Evolutionary conservation across 345 rosid genomes (phyloP), one percentile per base, ranked within the genome.

Genomic region (Murraya koenigii): DNA sequence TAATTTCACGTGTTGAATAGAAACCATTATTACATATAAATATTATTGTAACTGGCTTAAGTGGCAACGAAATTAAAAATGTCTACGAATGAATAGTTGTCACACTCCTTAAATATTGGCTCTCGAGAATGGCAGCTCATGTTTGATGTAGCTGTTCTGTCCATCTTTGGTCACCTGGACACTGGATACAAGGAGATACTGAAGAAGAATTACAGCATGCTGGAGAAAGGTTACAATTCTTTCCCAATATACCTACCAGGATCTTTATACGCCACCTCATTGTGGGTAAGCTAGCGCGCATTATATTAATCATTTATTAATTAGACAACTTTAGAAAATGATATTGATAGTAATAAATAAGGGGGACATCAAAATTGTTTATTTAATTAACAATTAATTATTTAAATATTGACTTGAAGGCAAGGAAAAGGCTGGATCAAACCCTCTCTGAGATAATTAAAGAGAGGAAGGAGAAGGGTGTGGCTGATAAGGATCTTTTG

Each of bases 61-160:
- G 47, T 10, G 47, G 47, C 47, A 41, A 41, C 14, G 15, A 41
- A 10, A 41, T 8, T 41, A 10, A 41, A 41, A 41, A 10, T 41
- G 52, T 41, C 47, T 8, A 3, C 3, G 14, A 33, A 30, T 15
- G 38, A 25, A 30, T 44, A 44, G 17, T 44, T 44, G 49, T 44
- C 49, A 44, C 17, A 0, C 17, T 44, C 17, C 49, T 13, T 44
- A 11, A 44, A 13, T 13, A 44, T 72, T 44, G 47, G 7, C 5
- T 7, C 28, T 61, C 25, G 0, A 0, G 35, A 5, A 60, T 74
- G 76, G 81, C 85, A 88, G 89, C 78, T 79, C 71, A 30, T 88
- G 6, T 86, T 88, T 72, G 82, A 84, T 35, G 86, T 81, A 52
- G 91, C 87, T 26, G 78, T 86, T 56, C 74, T 87, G 54, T 81